phyloP scores from a whole-genome alignment of 192 early-diverging fungal species.

The Paraglomus brasilianum region DNA sequence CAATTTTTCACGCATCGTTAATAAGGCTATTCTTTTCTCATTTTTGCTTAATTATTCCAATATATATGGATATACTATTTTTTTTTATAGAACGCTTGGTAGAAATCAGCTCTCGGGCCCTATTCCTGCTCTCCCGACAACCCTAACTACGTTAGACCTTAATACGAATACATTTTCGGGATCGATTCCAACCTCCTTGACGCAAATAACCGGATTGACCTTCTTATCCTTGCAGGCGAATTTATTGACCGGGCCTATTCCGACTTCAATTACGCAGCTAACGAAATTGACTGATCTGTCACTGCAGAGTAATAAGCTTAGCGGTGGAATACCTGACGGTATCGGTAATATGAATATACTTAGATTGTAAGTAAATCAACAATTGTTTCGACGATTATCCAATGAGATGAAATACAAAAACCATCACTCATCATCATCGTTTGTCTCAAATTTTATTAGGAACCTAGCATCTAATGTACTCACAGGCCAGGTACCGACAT shows the following conservation, averaged over 20 bases:
- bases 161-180: background rate
- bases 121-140: slow-evolving; percentile 1
- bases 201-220: background rate
- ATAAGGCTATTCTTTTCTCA: background rate
- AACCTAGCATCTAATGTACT: too few relatives aligned
- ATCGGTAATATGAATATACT: background rate
- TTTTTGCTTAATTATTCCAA: background rate
- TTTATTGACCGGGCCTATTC: slow-evolving; percentile 5
- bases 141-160: background rate
- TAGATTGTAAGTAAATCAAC: slow-evolving; percentile 5
- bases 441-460: too few relatives aligned
- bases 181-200: background rate
- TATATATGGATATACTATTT: background rate
- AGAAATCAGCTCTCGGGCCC: background rate
- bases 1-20: too few relatives aligned
- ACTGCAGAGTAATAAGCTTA: slow-evolving; percentile 19
- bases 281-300: background rate
- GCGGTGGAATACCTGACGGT: slow-evolving; percentile 14
- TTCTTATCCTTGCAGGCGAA: background rate
- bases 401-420: too few relatives aligned
- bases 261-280: background rate
- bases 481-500: too few relatives aligned
- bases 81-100: background rate
- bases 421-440: too few relatives aligned
- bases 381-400: too few relatives aligned